These are phyloP conservation scores for Cercospora sp. DNA, from an alignment of 2,329 filamentous ascomycete species.

Conservation along the genomic window DNA sequence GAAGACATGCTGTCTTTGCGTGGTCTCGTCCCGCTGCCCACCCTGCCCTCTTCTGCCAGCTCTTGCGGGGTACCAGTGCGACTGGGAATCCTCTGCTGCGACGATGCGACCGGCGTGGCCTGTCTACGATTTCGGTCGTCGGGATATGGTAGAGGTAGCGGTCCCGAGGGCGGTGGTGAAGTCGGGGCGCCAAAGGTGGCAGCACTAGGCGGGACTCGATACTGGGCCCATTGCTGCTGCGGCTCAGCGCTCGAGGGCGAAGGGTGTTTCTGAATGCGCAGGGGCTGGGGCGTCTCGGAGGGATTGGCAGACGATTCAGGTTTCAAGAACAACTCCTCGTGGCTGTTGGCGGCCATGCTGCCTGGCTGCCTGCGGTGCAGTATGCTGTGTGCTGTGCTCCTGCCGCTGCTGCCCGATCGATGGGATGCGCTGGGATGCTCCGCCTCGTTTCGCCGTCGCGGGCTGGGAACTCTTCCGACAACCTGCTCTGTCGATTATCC, in stretches of 20 bases:
- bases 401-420: background rate
- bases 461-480: background rate
- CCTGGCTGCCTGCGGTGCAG: background rate
- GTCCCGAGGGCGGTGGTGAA: slow-evolving; percentile 36
- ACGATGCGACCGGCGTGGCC: slow-evolving; percentile 21
- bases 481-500: background rate
- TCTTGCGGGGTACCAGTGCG: slow-evolving; percentile 33
- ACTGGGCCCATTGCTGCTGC: slow-evolving; percentile 39
- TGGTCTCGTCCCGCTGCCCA: slow-evolving; percentile 19
- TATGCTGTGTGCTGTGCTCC: background rate
- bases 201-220: slow-evolving; percentile 34
- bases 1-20: slow-evolving; percentile 37
- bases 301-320: slow-evolving; percentile 18
- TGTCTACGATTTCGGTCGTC: slow-evolving; percentile 31
- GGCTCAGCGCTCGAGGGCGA: slow-evolving; percentile 25
- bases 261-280: slow-evolving; percentile 37
- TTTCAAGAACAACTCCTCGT: slow-evolving; percentile 29
- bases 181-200: slow-evolving; percentile 36
- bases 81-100: slow-evolving; percentile 13
- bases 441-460: background rate
- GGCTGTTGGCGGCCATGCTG: slow-evolving; percentile 17
- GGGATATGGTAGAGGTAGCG: slow-evolving; percentile 35
- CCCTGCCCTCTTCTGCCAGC: slow-evolving; percentile 32
- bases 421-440: background rate
- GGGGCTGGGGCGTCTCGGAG: slow-evolving; percentile 34